phyloP scores from a whole-genome alignment of 805 yeast genomes.

The Kluyveromyces aestuarii region DNA sequence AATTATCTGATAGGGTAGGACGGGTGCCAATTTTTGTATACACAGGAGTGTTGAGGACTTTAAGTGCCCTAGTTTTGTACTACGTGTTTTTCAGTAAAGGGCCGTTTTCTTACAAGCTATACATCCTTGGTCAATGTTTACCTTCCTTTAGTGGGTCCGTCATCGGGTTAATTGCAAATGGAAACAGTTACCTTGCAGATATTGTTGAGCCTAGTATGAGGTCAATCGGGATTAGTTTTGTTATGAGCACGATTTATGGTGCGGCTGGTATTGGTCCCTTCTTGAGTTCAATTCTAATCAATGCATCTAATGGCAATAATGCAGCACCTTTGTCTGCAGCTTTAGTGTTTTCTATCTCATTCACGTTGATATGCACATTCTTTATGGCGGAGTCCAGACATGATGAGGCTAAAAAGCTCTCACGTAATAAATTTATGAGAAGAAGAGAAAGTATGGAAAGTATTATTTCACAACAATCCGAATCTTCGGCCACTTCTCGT shows the following conservation, averaged over 20 bases:
- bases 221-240: slow-evolving; percentile 47
- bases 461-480: slow-evolving; percentile 20
- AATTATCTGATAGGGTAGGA: slow-evolving; percentile 56
- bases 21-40: slow-evolving; percentile 41
- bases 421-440: slow-evolving; percentile 33
- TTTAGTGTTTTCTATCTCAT: slow-evolving; percentile 22
- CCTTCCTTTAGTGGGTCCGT: slow-evolving; percentile 56
- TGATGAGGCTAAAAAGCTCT: slow-evolving; percentile 39
- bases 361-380: slow-evolving; percentile 29
- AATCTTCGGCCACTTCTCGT: slow-evolving; percentile 7
- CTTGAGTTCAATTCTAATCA: slow-evolving; percentile 37
- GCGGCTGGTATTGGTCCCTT: slow-evolving; percentile 63
- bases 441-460: slow-evolving; percentile 24
- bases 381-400: slow-evolving; percentile 61
- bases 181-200: slow-evolving; percentile 67
- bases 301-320: slow-evolving; percentile 20
- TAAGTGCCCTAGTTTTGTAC: slow-evolving; percentile 15
- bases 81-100: slow-evolving; percentile 27
- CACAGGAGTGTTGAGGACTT: slow-evolving; percentile 18
- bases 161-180: slow-evolving; percentile 44
- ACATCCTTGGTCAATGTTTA: slow-evolving; percentile 37
- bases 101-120: slow-evolving; percentile 30
- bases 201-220: slow-evolving; percentile 55
- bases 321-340: slow-evolving; percentile 27
- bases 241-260: slow-evolving; percentile 48